These are phyloP conservation scores for Sporothrix variecibatus DNA, from an alignment of 2,329 filamentous ascomycete species.

Conservation along the genomic window DNA sequence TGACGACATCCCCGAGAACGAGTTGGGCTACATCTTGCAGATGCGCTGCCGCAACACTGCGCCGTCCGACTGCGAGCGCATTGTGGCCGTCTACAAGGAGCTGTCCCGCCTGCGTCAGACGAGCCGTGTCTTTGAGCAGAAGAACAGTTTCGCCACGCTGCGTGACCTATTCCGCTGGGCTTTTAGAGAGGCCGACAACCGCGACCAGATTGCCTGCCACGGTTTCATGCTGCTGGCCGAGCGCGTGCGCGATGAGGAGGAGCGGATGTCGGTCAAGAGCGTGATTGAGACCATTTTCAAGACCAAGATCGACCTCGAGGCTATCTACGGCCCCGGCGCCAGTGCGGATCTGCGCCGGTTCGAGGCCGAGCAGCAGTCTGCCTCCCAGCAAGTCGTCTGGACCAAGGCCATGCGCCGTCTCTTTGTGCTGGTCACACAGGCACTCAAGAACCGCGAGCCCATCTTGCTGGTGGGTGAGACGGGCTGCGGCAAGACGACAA, in stretches of 20 bases:
- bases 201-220: conserved; percentile 85
- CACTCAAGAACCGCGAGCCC: conserved; percentile 86
- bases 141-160: conserved; percentile 94
- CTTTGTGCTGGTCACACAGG: conserved; percentile 84
- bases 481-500: conserved; percentile 95
- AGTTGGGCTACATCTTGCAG: conserved; percentile 88
- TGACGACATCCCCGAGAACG: conserved; percentile 94
- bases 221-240: conserved; percentile 97
- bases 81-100: conserved; percentile 92
- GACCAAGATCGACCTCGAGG: conserved; percentile 72
- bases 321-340: conserved; percentile 67
- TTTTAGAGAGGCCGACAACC: conserved; percentile 76
- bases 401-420: conserved; percentile 91
- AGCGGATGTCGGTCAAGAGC: conserved; percentile 78
- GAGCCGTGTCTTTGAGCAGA: conserved; percentile 90
- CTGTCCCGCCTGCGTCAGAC: conserved; percentile 88
- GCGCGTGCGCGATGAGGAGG: conserved; percentile 86
- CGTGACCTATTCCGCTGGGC: conserved; percentile 97
- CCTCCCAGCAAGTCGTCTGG: conserved; percentile 76
- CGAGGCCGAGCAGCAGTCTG: conserved; percentile 47
- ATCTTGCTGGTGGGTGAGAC: conserved; percentile 95
- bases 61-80: conserved; percentile 85
- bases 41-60: conserved; percentile 83
- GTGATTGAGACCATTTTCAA: conserved; percentile 91
- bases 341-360: conserved; percentile 59